phyloP scores from a whole-genome alignment of 106 monocot species.

The Dendrobium catenatum region DNA sequence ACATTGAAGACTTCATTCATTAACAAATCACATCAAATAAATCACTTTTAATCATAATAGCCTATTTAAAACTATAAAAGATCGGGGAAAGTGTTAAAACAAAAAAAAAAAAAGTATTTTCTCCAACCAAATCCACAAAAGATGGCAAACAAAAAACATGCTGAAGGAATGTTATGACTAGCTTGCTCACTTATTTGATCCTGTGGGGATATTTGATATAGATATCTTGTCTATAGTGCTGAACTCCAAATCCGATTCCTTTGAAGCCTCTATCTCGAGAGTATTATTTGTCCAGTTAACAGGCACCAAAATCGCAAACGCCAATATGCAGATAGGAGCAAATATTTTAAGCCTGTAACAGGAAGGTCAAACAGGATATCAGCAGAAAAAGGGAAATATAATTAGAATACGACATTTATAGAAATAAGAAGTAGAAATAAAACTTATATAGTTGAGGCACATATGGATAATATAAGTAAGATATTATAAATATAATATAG shows the following conservation, averaged over 20 bases:
- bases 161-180: neutral
- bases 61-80: neutral
- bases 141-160: neutral
- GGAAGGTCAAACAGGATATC: neutral
- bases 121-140: neutral
- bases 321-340: slow-evolving; percentile 66
- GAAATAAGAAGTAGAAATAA: neutral
- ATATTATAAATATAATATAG: neutral
- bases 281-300: slow-evolving; percentile 88
- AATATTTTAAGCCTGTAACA: slow-evolving; percentile 82
- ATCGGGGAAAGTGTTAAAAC: neutral
- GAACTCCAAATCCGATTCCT: slow-evolving; percentile 24
- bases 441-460: neutral
- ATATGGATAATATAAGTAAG: neutral
- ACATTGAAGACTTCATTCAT: too few species aligned
- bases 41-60: neutral
- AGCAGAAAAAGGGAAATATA: neutral
- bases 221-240: slow-evolving; percentile 91
- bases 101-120: neutral
- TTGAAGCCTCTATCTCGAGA: slow-evolving; percentile 19
- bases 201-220: slow-evolving; percentile 76
- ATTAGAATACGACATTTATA: neutral
- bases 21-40: neutral
- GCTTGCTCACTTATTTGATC: slow-evolving; percentile 64
- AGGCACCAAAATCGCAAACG: slow-evolving; percentile 74